phyloP scores from a whole-genome alignment of 352 stramenopile genomes.

The Peronospora farinosa region DNA sequence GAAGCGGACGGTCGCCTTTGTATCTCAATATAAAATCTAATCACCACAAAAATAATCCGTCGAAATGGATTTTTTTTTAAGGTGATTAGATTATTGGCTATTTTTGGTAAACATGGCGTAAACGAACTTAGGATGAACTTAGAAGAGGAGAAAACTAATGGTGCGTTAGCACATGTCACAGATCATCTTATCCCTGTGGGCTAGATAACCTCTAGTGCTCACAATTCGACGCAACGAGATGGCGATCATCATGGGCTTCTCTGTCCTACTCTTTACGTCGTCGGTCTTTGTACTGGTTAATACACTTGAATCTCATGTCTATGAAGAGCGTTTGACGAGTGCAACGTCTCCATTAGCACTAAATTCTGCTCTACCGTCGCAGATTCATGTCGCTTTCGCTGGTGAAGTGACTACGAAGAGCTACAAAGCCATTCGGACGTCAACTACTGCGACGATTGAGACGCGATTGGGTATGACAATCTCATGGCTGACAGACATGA shows the following conservation, averaged over 20 bases:
- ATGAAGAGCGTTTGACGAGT: conserved; percentile 18
- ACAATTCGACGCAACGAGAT: neutral
- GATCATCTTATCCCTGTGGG: too few species aligned
- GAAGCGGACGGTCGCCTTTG: neutral
- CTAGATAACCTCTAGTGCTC: too few species aligned
- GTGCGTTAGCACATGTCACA: conserved; percentile 16
- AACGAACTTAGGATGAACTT: neutral
- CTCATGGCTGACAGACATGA: conserved; percentile 44
- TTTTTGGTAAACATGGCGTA: neutral
- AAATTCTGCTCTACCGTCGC: conserved; percentile 22
- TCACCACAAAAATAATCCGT: too few species aligned
- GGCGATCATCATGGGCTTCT: conserved; percentile 9
- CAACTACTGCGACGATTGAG: neutral
- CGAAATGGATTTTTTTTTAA: too few species aligned
- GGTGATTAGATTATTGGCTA: too few species aligned
- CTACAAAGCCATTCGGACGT: conserved; percentile 9
- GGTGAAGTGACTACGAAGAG: conserved; percentile 22
- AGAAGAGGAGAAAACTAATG: too few species aligned
- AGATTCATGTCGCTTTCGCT: conserved; percentile 46
- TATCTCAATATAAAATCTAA: too few species aligned
- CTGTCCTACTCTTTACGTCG: conserved; percentile 16
- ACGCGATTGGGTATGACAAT: conserved; percentile 42
- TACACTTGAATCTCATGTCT: conserved; percentile 14
- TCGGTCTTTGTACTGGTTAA: conserved; percentile 20
- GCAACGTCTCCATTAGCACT: neutral